Evolutionary conservation across 2,329 filamentous ascomycete species (phyloP).

Genomic region (Chaetomiaceae sp.): DNA sequence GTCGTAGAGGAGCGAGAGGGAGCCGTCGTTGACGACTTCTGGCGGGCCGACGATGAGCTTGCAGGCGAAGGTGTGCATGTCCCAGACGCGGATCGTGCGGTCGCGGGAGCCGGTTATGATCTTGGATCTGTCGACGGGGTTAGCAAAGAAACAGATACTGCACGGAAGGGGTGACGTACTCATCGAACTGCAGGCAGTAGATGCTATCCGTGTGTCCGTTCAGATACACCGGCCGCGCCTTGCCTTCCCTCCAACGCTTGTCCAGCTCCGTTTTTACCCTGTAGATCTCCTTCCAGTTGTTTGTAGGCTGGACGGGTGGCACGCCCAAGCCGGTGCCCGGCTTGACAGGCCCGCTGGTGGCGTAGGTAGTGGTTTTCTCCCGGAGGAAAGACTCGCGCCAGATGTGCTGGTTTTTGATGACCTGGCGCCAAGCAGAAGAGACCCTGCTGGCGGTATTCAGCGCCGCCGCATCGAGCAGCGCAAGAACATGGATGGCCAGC

Average conservation of each 20-base stretch:
- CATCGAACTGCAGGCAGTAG: constrained; percentile 97
- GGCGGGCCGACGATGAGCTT: constrained; percentile 80
- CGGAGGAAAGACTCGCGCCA: constrained; percentile 62
- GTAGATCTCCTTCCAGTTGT: constrained; percentile 85
- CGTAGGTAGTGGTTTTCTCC: constrained; percentile 57
- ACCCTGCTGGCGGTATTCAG: constrained; percentile 49
- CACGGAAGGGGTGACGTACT: constrained; percentile 53
- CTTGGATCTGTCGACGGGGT: constrained; percentile 61
- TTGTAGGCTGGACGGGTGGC: constrained; percentile 52
- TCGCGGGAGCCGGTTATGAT: constrained; percentile 96
- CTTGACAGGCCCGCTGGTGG: constrained; percentile 49
- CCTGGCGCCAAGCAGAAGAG: constrained; percentile 46
- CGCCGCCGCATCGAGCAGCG: constrained; percentile 50
- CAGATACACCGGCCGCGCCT: constrained; percentile 78
- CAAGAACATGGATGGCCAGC: constrained; percentile 55
- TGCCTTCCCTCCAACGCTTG: constrained; percentile 72
- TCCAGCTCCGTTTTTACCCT: constrained; percentile 71
- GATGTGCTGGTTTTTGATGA: constrained; percentile 52
- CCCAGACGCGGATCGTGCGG: constrained; percentile 93
- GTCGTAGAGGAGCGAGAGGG: constrained; percentile 45
- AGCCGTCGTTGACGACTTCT: constrained; percentile 52
- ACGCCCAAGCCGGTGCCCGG: constrained; percentile 56
- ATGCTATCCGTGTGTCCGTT: constrained; percentile 94
- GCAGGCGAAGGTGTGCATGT: constrained; percentile 84
- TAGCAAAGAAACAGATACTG: background rate